Base-by-base conservation (phyloP, 768 basidiomycete species). In the Strobilomyces echinocephalus region DNA sequence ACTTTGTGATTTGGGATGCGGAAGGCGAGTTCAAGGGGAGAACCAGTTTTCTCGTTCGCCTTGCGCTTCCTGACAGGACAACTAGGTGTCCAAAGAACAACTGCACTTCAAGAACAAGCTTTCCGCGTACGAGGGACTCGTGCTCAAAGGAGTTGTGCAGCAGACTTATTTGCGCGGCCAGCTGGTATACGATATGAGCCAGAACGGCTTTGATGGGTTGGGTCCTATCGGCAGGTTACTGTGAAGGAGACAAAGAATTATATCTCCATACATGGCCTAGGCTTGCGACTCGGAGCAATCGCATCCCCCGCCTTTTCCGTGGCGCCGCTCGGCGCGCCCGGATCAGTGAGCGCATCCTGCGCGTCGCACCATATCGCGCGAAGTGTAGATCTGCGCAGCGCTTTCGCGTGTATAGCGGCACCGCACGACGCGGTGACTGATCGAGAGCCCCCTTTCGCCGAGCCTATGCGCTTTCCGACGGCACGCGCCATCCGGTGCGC, bases 51-150 rank as follows among this genome's bases (percentile, higher is more conserved):
- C 24, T 58, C 16, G 11, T 24, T 0, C 46, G 30, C 51, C 26
- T n/a, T n/a, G 42, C 24, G 12, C 39, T 43, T 33, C 30, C 55
- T 61, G 53, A 60, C 43, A 36, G 18, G 9, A 41, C 33, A 21
- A 43, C 12, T 55, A 94, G 91, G 87, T 94, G 21, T 84, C 84
- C 26, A 80, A 80, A 63, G 85, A 87, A 9, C 63, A 70, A 12
- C 74, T 97, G 12, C 77, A 84, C 49, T 97, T 95, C 79, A 97
- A 92, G 76, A 97, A 98, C 73, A 95, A 94, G 70, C 64, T 97
- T 18, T 90, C 91, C 4, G 90, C 95, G 2, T 98, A 95, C 67
- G 81, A 89, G 60, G 94, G 93, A 5, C 73, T 81, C 62, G 75
- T 63, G 16, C 76, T 97, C 41, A 73, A 61, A 15, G 95, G 95